Base-by-base conservation (phyloP, 1,284 basidiomycete species). In the Amylostereum areolatum region DNA sequence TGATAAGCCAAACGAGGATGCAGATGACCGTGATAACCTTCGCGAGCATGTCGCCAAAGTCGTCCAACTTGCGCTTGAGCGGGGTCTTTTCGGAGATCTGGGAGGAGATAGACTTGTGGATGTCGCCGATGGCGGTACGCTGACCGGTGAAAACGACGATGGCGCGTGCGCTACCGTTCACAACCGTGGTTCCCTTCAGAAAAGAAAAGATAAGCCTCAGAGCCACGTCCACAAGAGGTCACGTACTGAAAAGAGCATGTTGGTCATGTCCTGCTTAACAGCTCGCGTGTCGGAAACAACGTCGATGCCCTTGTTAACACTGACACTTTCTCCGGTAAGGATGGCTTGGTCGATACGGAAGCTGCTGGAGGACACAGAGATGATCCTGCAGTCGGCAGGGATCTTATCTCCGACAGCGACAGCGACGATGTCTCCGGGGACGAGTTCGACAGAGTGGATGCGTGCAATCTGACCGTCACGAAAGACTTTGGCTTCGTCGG, bases 21-120 rank as follows among this genome's bases (percentile, higher is more conserved):
- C 94, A 97, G 60, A 97, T 96, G 56, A 96, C 90, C 40, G 85
- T 83, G 69, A 97, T 97, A 67, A 97, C 93, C 66, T 97, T 97
- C 47, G 94, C 94, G 49, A 97, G 80, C 78, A 86, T 85, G 62
- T 97, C 92, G 53, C 95, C 94, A 61, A 97, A 97, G 66, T 97
- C 94, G 66, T 97, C 94, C 43, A 97, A 78, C 67, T 97, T 97
- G 58, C 90, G 85, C 70, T 97, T 97, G 46, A 97, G 72, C 1
- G 94, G 94, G 0, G 94, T 97, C 77, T 96, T 96, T 59, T 97
- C 92, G 50, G 75, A 82, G 56, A 92, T 92, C 65, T 93, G 91
- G 27, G 86, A 78, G 35, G 87, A 82, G 62, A 97, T 97, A 46
- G 91, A 94, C 59, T 90, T 87, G 73, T 97, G 94, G 56, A 97